Percentiles rank a stretch among this genome's conserved stretches.
Evolutionary conservation across 805 yeast genomes (phyloP).

Genomic region (Tetrapisispora pingtungensis): DNA sequence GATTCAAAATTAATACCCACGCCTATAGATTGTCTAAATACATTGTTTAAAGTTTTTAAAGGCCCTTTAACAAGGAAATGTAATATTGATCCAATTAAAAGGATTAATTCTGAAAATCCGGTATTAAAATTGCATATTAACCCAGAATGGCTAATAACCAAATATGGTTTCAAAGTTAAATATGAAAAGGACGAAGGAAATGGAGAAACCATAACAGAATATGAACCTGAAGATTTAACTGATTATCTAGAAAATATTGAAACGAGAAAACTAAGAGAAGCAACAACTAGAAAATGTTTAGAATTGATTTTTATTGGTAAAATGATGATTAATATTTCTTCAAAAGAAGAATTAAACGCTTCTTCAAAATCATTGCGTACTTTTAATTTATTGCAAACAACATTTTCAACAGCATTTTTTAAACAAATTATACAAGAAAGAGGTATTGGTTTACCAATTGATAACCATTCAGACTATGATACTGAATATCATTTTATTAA

Average conservation of each 20-base stretch:
- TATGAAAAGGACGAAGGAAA: slow-evolving; percentile 21
- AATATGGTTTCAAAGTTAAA: slow-evolving; percentile 35
- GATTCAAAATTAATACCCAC: slow-evolving; percentile 35
- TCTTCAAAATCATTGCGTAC: slow-evolving; percentile 17
- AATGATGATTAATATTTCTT: slow-evolving; percentile 17
- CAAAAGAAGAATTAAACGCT: slow-evolving; percentile 4
- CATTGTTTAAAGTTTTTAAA: slow-evolving; percentile 51
- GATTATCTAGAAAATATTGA: slow-evolving; percentile 24
- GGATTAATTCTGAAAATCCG: slow-evolving; percentile 44
- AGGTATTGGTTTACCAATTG: slow-evolving; percentile 5
- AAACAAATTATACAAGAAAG: slow-evolving; percentile 28
- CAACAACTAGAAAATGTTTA: slow-evolving; percentile 42
- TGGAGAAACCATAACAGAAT: slow-evolving; percentile 17
- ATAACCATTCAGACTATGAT: slow-evolving; percentile 10
- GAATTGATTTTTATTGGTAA: slow-evolving; percentile 43
- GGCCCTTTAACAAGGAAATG: slow-evolving; percentile 48
- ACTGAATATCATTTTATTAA: slow-evolving; percentile 32
- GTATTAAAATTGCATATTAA: slow-evolving; percentile 49
- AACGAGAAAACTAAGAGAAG: slow-evolving; percentile 34
- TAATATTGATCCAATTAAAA: slow-evolving; percentile 39
- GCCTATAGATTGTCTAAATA: slow-evolving; percentile 47
- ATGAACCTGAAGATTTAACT: slow-evolving; percentile 41
- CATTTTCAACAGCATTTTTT: slow-evolving; percentile 20
- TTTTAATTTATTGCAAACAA: slow-evolving; percentile 22
- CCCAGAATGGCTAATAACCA: slow-evolving; percentile 39